These are phyloP conservation scores for Betula pendula DNA, from an alignment of 306 rosid genomes.

Conservation along the genomic window DNA sequence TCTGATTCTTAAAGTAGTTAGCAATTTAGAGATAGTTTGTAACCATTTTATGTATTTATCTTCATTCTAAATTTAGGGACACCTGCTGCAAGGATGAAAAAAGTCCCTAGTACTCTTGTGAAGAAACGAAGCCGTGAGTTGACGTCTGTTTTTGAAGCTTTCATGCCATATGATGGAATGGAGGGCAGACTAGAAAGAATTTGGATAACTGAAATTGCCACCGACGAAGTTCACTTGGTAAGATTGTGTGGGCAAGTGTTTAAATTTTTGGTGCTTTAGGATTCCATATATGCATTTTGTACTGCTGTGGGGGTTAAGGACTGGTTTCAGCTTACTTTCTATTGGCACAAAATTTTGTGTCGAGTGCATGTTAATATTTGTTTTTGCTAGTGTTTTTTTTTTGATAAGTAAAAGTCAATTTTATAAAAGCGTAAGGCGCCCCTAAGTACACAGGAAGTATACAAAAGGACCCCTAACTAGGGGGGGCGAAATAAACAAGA, in stretches of 20 bases:
- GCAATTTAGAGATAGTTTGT: background rate
- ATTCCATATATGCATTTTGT: slow-evolving; percentile 18
- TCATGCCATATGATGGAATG: slow-evolving; percentile 85
- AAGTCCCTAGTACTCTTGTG: slow-evolving; percentile 85
- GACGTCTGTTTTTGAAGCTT: slow-evolving; percentile 85
- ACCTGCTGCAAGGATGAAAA: slow-evolving; percentile 98
- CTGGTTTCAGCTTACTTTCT: slow-evolving; percentile 6
- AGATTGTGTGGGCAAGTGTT: slow-evolving; percentile 25
- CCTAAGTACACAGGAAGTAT: too few relatives aligned
- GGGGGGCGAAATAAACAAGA: too few relatives aligned
- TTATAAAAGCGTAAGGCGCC: too few relatives aligned
- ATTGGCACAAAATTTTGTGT: background rate
- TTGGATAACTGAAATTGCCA: slow-evolving; percentile 92
- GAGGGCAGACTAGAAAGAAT: slow-evolving; percentile 90
- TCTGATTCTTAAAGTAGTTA: background rate
- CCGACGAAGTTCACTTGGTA: slow-evolving; percentile 94
- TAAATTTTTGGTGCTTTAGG: slow-evolving; percentile 14
- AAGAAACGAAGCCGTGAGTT: slow-evolving; percentile 94
- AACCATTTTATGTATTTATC: background rate
- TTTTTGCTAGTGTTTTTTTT: background rate
- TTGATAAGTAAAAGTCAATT: too few relatives aligned
- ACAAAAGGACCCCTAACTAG: too few relatives aligned
- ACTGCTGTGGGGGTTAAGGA: background rate
- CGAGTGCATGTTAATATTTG: background rate
- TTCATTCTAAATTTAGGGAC: slow-evolving; percentile 58